Base-by-base conservation (phyloP, 495 filamentous ascomycete genomes). In the Penicillium coprophilum region DNA sequence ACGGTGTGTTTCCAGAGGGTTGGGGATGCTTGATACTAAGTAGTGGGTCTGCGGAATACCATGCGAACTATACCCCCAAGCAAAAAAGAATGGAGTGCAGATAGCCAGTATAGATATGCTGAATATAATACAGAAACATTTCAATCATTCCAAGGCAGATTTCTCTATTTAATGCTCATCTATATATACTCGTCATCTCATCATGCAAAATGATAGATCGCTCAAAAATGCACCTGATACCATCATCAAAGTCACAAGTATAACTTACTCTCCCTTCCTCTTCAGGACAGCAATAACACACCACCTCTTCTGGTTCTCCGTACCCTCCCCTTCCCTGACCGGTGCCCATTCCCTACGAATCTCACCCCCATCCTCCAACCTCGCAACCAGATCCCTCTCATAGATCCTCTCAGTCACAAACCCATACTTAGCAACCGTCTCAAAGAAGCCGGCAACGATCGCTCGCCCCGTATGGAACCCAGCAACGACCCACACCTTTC, bases 391-490 rank as follows among this genome's bases (percentile, higher is more conserved):
- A 77, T 96, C 86, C 63, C 84, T 78, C 73, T 96, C 91, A 68
- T 82, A 87, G 12, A 95, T 86, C 46, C 66, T 66, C 72, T 92
- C 89, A 23, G 88, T 66, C 61, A 81, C 81, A 53, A 97, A 70
- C 2, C 87, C 91, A 34, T 68, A 75, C 55, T 69, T 70, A 13
- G 66, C 65, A 3, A 81, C 77, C n/a, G 73, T 76, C 38, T 85
- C 82, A 66, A 93, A 94, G 73, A 96, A 96, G 1, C 69, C 71
- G 1, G 77, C 78, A 68, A 96, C 78, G 63, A 87, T 88, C 9
- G 71, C 76, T 43, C 92, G 75, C 0, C 91, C 91, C 0, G 92
- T 96, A 71, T 97, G 92, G 60, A 96, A 93, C 0, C 88, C 89
- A 1, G 85, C 87, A 19, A 92, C 77, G 9, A 87, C 81, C 77